Base-by-base conservation (phyloP, 208 protist genomes). In the Wallacemonas sp. region DNA sequence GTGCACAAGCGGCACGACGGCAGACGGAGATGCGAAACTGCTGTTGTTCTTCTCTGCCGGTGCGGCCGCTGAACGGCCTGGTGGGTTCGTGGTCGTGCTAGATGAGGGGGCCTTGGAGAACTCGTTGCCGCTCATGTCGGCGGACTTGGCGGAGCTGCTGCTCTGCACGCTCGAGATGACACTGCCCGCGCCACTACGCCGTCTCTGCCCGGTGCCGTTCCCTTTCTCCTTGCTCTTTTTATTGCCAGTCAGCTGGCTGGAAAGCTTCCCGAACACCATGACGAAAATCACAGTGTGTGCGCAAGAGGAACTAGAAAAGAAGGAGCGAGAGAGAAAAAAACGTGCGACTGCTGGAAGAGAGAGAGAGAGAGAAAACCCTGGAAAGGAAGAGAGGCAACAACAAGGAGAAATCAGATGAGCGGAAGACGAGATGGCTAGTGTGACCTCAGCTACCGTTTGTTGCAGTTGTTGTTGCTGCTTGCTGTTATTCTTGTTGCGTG, bases 371-470 rank as follows among this genome's bases (percentile, higher is more conserved):
- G n/a, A 26, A 8, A 4, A 33, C 5, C 14, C 5, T 27, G 27
- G n/a, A n/a, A 43, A 47, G 39, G 36, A n/a, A 38, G 26, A 58
- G 32, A 34, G 47, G 65, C 24, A 75, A 69, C 23, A 43, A 65
- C 46, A 34, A 8, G 1, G 61, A 75, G 49, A 43, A n/a, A 63
- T 1, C 6, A 70, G 11, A 62, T 17, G 19, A 16, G 21, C 6
- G 36, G 36, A 14, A 14, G 36, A 41, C 6, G 36, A 41, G 8
- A n/a, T n/a, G n/a, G n/a, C n/a, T n/a, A n/a, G n/a, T n/a, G n/a
- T n/a, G n/a, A n/a, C n/a, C 21, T 60, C 52, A 27, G 2, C 3
- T 60, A 60, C 3, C 27, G 19, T 36, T 4, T 9, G 19, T 32
- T 41, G 36, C 14, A 17, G 36, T 41, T 41, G 36, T 41, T 41